A percentile compares a stretch with the other conserved stretches of the same genome.
phyloP scores from a whole-genome alignment of 306 rosid genomes.

The Urtica urens region DNA sequence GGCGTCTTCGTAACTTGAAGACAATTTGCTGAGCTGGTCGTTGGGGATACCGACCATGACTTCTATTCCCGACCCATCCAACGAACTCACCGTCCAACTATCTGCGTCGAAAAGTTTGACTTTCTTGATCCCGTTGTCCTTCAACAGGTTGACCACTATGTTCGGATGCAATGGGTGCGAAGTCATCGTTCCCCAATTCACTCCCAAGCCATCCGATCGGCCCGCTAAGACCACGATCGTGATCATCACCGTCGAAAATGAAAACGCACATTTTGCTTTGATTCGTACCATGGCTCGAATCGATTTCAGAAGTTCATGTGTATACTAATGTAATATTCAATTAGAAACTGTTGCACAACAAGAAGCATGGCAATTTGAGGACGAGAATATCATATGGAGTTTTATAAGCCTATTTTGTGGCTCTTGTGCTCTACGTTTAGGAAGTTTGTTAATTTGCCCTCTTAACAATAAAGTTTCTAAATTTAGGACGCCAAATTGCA shows the following conservation, averaged over 20 bases:
- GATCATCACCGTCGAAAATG: slow-evolving; percentile 9
- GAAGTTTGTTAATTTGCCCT: neutral
- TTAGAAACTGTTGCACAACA: neutral
- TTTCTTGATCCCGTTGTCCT: slow-evolving; percentile 54
- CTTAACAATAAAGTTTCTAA: no score
- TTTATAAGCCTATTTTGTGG: neutral
- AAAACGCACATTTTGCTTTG: slow-evolving; percentile 12
- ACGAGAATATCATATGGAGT: neutral
- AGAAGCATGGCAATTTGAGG: neutral
- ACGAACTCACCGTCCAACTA: slow-evolving; percentile 34
- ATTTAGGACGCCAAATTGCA: no score
- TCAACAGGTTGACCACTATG: slow-evolving; percentile 41
- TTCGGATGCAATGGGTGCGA: slow-evolving; percentile 40
- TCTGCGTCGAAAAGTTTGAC: slow-evolving; percentile 75
- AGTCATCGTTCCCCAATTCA: slow-evolving; percentile 64
- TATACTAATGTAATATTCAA: neutral
- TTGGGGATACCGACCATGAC: slow-evolving; percentile 75
- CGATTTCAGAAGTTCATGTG: neutral
- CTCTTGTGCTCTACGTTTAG: neutral
- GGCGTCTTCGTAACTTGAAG: slow-evolving; percentile 18
- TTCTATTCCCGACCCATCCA: slow-evolving; percentile 48
- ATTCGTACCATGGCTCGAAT: slow-evolving; percentile 22
- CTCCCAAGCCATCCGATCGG: slow-evolving; percentile 32
- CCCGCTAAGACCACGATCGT: slow-evolving; percentile 3
- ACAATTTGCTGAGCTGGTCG: slow-evolving; percentile 24